phyloP scores from a whole-genome alignment of 345 rosid species.

The Lepidium sativum region DNA sequence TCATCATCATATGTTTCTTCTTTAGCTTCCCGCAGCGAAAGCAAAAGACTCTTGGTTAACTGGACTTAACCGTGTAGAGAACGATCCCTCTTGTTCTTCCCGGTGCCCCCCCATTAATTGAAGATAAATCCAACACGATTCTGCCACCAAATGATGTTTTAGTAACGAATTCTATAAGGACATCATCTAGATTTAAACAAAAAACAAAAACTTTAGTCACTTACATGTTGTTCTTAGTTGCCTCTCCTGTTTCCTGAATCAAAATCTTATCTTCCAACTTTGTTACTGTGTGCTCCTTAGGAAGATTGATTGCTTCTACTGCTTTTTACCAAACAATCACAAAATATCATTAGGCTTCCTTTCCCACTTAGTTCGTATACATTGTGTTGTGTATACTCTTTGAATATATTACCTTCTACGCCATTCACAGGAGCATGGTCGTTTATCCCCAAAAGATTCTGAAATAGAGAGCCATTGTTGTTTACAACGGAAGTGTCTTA shows the following conservation, averaged over 20 bases:
- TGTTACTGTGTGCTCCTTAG: constrained; percentile 46
- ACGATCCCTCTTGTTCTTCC: constrained; percentile 82
- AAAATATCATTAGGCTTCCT: constrained; percentile 1
- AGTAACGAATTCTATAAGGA: not conserved
- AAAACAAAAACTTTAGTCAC: not conserved
- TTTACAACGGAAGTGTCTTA: not conserved
- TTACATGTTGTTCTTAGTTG: constrained; percentile 45
- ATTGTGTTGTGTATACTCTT: not conserved
- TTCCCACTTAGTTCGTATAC: not conserved
- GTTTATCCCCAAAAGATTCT: constrained; percentile 63
- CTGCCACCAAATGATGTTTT: constrained; percentile 32
- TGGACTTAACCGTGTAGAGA: constrained; percentile 32
- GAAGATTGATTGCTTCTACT: constrained; percentile 49
- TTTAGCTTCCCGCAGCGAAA: constrained; percentile 5
- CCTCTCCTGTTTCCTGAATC: constrained; percentile 40
- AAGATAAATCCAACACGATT: constrained; percentile 64
- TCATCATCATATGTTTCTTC: constrained; percentile 7
- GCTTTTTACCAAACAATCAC: constrained; percentile 38
- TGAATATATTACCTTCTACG: constrained; percentile 41
- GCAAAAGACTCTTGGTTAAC: constrained; percentile 6
- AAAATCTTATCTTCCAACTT: constrained; percentile 45
- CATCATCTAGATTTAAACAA: not conserved
- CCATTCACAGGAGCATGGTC: constrained; percentile 32
- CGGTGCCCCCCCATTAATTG: constrained; percentile 79
- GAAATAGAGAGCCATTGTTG: constrained; percentile 16